Evolutionary conservation across 73 alveolate species (phyloP), one percentile per base, ranked within the genome.

Genomic region (Paraurostyla sp.): DNA sequence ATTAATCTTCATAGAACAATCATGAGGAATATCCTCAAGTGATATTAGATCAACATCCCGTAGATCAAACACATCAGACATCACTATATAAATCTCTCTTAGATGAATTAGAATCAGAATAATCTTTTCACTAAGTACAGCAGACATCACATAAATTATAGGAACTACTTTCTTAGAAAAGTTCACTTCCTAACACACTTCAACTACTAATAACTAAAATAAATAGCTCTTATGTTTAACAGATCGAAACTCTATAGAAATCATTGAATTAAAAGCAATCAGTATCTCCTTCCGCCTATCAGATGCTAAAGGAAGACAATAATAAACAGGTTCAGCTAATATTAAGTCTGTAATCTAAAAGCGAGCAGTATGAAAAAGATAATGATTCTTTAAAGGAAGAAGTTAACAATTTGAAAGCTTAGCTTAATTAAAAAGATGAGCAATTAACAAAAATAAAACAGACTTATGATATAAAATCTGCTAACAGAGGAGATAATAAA

Each of bases 261-360:
- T 60, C 78, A 65, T 4, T 20, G 29, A 60, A 29, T 50, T 60
- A 22, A 60, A 60, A 32, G 3, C 41, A 65, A 40, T 65, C 82
- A 36, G 58, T 33, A 11, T 65, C 82, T 38, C 82, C 82, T 0
- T 65, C 82, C 13, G 82, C 82, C 13, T 65, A 65, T 22, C 16
- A 65, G 23, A 65, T 65, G 1, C 23, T 65, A 4, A 65, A 65
- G 25, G 82, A 65, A 65, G 82, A 65, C 41, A 65, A 65, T 65
- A 2, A 36, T 1, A 65, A 58, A 38, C 46, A 65, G 36, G 58
- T 36, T 22, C 25, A 65, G 41, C 6, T 36, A 35, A 65, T 65
- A 11, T 22, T 36, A 15, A 38, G 41, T 65, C 25, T 65, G 58
- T 40, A 65, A 65, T 36, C 56, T 15, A 65, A 36, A 6, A 18